Evolutionary conservation across 2,329 filamentous ascomycete species (phyloP).

Genomic region (Fusarium sp.): DNA sequence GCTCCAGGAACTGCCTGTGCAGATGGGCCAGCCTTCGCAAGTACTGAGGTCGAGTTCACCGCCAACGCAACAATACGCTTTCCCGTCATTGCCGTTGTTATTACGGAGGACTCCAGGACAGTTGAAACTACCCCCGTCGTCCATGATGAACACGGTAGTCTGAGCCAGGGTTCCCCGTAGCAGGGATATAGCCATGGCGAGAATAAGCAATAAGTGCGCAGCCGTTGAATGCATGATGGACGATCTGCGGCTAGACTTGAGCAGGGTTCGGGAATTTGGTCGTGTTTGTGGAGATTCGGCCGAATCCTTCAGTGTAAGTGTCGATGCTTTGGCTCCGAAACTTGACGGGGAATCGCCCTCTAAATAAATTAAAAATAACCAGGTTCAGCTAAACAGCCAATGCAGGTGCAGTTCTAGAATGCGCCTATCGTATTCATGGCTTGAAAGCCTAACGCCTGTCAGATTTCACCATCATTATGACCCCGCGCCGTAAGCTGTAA

Average conservation of each 20-base stretch:
- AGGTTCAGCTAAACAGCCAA: background rate
- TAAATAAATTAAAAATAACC: background rate
- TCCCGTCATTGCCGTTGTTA: background rate
- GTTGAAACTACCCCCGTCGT: background rate
- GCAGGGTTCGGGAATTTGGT: background rate
- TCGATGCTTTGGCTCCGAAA: background rate
- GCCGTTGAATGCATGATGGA: background rate
- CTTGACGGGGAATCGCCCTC: background rate
- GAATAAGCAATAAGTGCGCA: background rate
- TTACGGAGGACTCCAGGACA: conserved; percentile 13
- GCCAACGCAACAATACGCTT: conserved; percentile 19
- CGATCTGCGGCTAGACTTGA: background rate
- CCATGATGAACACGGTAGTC: background rate
- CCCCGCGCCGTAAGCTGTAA: background rate
- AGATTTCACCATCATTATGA: background rate
- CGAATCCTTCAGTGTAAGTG: background rate
- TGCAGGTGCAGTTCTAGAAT: background rate
- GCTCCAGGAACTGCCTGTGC: conserved; percentile 7
- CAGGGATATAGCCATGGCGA: background rate
- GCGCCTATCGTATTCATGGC: background rate
- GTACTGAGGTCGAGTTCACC: conserved; percentile 19
- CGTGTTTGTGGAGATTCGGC: background rate
- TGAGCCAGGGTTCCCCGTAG: background rate
- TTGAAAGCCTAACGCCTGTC: background rate
- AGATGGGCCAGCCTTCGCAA: conserved; percentile 25